These are phyloP conservation scores for Phycomyces blakesleeanus DNA, from an alignment of 192 early-diverging fungal genomes.

Conservation along the genomic window DNA sequence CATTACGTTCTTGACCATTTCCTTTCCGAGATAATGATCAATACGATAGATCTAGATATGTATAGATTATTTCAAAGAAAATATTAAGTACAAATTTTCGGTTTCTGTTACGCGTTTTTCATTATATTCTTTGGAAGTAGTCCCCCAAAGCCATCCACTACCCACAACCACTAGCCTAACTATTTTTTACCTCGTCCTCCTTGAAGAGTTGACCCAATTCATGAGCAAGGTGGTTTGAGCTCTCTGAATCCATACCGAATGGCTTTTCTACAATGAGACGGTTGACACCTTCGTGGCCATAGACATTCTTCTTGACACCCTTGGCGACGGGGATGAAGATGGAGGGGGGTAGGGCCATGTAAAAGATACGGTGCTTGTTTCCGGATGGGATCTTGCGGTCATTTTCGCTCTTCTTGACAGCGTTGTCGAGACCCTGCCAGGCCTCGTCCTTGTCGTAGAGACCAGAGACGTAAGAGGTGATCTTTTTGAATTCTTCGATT, in stretches of 20 bases:
- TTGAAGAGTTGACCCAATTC: conserved; percentile 72
- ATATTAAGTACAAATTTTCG: no score
- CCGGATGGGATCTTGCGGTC: conserved; percentile 21
- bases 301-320: conserved; percentile 67
- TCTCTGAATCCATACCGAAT: conserved; percentile 86
- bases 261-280: conserved; percentile 93
- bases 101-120: no score
- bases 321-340: conserved; percentile 82
- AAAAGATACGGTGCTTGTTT: conserved; percentile 58
- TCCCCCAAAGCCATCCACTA: background rate
- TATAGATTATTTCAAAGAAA: no score
- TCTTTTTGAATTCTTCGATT: conserved; percentile 60
- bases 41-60: conserved; percentile 77
- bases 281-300: conserved; percentile 64
- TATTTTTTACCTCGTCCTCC: conserved; percentile 65
- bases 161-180: background rate
- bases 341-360: conserved; percentile 85
- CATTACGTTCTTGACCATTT: conserved; percentile 96
- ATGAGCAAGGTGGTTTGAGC: conserved; percentile 58
- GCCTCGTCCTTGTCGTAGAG: conserved; percentile 75
- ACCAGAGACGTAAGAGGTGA: conserved; percentile 75
- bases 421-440: conserved; percentile 60
- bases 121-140: no score
- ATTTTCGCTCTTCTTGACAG: conserved; percentile 57
- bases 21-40: conserved; percentile 96